Evolutionary conservation across 179 eudicot species (phyloP), one percentile per base, ranked within the genome.

Genomic region (Camellia oleifera): DNA sequence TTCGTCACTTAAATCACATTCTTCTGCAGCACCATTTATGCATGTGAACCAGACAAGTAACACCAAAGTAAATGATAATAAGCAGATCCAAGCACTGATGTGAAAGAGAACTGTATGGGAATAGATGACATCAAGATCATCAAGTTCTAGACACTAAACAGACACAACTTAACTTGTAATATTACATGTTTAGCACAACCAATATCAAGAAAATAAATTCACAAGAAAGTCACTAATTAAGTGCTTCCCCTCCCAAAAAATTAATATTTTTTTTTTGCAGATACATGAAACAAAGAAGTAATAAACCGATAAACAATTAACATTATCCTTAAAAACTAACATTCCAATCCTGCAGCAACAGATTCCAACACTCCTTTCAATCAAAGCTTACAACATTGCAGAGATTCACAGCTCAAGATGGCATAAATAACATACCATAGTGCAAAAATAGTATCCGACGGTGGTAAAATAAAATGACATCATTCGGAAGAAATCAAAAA

Each of bases 401-500:
- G 18, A 44, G 40, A 15, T 26, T 11, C 4, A 81, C 10, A 23
- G 5, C n/a, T 57, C 13, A 52, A 74, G 65, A 14, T 42, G 10
- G 44, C 15, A 23, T 75, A 61, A 72, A 23, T 79, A 67, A 79
- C 92, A 79, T 88, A 97, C 99, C 99, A 97, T 93, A 52, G 99
- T 97, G 82, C 99, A 97, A 18, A 94, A 93, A 88, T 97, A 97
- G 82, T 75, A 97, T 81, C 99, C 99, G 57, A 97, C 99, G 71
- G 99, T 94, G 0, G 99, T 94, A 80, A 89, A 97, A 87, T 88
- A 97, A 86, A 97, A 97, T 44, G 99, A 97, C 90, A 97, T 83
- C 99, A 97, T 97, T 80, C 99, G 83, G 87, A 94, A 93, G 84
- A 97, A 91, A 84, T 97, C 99, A 86, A 97, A 91, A 81, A 93